These are phyloP conservation scores for Boletus edulis DNA, from an alignment of 768 basidiomycete species.

Conservation along the genomic window DNA sequence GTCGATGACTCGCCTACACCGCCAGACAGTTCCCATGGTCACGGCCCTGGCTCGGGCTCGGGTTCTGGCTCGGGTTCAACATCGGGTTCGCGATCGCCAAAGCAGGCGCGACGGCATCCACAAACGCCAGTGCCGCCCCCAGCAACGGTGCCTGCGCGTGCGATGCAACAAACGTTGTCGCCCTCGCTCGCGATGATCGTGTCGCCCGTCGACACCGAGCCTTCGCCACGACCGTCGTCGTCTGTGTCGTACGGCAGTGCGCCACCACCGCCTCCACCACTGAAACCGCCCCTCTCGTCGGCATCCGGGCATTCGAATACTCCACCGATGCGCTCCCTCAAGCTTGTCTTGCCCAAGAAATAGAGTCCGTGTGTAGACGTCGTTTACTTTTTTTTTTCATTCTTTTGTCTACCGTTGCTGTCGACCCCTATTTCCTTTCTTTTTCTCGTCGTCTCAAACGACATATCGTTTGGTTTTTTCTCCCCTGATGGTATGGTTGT, in stretches of 20 bases:
- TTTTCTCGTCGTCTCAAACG: neutral
- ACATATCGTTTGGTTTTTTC: neutral
- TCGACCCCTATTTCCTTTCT: neutral
- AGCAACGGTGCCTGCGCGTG: constrained; percentile 24
- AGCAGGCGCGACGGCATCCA: constrained; percentile 33
- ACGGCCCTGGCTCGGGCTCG: constrained; percentile 2
- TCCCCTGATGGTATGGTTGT: neutral
- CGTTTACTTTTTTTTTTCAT: neutral
- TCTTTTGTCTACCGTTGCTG: neutral
- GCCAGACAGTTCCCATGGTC: constrained; percentile 12
- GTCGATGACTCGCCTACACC: constrained; percentile 32
- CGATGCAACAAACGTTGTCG: constrained; percentile 34
- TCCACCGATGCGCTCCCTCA: constrained; percentile 29
- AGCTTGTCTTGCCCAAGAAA: constrained; percentile 31
- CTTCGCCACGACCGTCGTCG: constrained; percentile 31
- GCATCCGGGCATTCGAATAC: constrained; percentile 22
- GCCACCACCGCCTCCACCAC: constrained; percentile 11
- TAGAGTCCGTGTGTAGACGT: constrained; percentile 10
- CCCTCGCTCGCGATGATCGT: constrained; percentile 36
- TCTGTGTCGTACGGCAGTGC: constrained; percentile 21
- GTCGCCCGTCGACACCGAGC: constrained; percentile 32
- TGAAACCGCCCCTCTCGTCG: constrained; percentile 1
- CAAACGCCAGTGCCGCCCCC: constrained; percentile 32
- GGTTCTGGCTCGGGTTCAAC: constrained; percentile 5
- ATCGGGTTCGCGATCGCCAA: constrained; percentile 30